Percentiles rank a stretch among this genome's conserved stretches.
These are phyloP conservation scores for Epicoccum nigrum DNA, from an alignment of 2,329 filamentous ascomycete species.

Conservation along the genomic window DNA sequence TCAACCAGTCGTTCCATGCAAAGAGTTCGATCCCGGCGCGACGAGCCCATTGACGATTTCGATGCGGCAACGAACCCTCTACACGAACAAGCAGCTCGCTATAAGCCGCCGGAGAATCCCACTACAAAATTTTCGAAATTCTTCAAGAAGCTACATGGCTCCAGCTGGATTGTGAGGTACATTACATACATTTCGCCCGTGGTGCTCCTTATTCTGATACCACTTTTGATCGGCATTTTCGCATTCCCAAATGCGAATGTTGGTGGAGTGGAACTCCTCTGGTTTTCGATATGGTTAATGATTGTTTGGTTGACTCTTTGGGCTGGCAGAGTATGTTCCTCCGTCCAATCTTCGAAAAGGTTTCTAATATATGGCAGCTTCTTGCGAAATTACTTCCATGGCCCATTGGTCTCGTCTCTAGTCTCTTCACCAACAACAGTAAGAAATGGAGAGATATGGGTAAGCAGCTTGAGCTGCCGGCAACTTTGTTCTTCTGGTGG, in stretches of 20 bases:
- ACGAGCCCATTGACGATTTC: slow-evolving; percentile 69
- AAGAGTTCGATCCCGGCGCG: slow-evolving; percentile 59
- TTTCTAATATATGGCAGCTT: slow-evolving; percentile 50
- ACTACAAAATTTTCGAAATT: slow-evolving; percentile 66
- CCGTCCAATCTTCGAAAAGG: not conserved
- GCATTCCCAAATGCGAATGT: slow-evolving; percentile 65
- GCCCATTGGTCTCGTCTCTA: slow-evolving; percentile 68
- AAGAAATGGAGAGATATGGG: slow-evolving; percentile 96
- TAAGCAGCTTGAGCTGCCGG: slow-evolving; percentile 81
- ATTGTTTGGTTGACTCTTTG: slow-evolving; percentile 92
- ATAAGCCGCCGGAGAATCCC: slow-evolving; percentile 68
- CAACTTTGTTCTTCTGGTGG: slow-evolving; percentile 90
- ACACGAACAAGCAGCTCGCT: slow-evolving; percentile 69
- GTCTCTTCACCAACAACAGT: slow-evolving; percentile 80
- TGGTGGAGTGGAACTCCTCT: slow-evolving; percentile 78
- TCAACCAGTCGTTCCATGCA: slow-evolving; percentile 54
- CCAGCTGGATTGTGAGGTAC: slow-evolving; percentile 70
- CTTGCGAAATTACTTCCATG: slow-evolving; percentile 69
- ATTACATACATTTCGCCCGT: slow-evolving; percentile 73
- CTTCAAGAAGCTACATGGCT: slow-evolving; percentile 69
- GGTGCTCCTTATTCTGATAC: slow-evolving; percentile 68
- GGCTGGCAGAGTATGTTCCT: slow-evolving; percentile 64
- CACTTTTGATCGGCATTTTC: slow-evolving; percentile 68
- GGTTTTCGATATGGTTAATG: slow-evolving; percentile 96
- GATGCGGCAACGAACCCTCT: slow-evolving; percentile 71